These are phyloP conservation scores for Ichthyophthirius multifiliis DNA, from an alignment of 169 alveolate genomes.

Conservation along the genomic window DNA sequence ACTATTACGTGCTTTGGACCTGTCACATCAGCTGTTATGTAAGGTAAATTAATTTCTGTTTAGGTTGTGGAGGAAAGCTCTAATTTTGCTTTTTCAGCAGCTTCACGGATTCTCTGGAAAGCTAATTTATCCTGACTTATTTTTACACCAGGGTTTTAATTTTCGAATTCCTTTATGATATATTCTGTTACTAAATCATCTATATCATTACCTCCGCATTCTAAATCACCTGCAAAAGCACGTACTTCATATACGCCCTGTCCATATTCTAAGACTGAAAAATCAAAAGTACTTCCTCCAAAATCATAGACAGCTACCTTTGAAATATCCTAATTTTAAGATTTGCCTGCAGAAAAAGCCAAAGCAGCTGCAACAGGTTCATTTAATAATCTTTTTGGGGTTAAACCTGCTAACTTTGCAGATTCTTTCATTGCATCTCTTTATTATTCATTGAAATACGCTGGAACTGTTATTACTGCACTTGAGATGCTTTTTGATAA, in stretches of 20 bases:
- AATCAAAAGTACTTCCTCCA: conserved; percentile 63
- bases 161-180: conserved; percentile 29
- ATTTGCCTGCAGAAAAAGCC: conserved; percentile 44
- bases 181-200: conserved; percentile 38
- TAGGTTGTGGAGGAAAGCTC: neutral
- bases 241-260: conserved; percentile 40
- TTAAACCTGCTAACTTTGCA: conserved; percentile 43
- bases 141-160: conserved; percentile 45
- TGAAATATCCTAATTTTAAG: conserved; percentile 1
- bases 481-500: conserved; percentile 16
- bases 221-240: conserved; percentile 36
- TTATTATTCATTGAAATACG: conserved; percentile 39
- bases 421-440: conserved; percentile 50
- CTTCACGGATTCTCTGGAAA: conserved; percentile 95
- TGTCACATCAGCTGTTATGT: conserved; percentile 11
- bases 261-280: conserved; percentile 26
- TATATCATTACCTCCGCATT: conserved; percentile 53
- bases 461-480: conserved; percentile 38
- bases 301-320: conserved; percentile 41
- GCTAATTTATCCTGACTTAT: conserved; percentile 96
- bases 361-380: conserved; percentile 57
- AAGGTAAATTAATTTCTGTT: conserved; percentile 91
- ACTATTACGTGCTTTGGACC: conserved; percentile 51
- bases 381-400: conserved; percentile 36
- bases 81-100: conserved; percentile 74